Base-by-base conservation (phyloP, 305 asterid species). In the Fraxinus platypoda region DNA sequence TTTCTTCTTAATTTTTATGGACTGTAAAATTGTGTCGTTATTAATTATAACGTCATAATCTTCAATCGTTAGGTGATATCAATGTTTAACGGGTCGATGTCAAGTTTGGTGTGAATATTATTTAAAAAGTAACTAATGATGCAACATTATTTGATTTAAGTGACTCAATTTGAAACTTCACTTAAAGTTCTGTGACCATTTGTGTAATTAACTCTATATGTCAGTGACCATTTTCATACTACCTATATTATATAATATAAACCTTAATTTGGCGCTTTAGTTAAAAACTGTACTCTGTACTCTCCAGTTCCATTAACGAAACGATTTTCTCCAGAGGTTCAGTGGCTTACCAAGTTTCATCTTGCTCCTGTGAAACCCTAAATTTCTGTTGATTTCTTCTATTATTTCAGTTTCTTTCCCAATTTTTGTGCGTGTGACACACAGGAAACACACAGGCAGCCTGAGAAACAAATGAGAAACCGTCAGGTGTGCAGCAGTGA, bases 401-500 rank as follows among this genome's bases (percentile, higher is more conserved):
- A 28, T 68, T 68, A 26, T 68, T 28, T 11, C 74, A 13, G 0
- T 68, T 12, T 28, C 19, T 9, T 68, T 8, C 15, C 9, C 38
- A 12, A 70, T 12, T 28, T 30, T 28, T 68, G 35, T 28, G 35
- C 37, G 8, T 4, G 17, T 11, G 74, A 68, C 37, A 28, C 75
- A 28, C 41, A 15, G 3, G 41, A 11, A 25, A 25, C 74, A 26
- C 35, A 26, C n/a, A 66, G 3, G 30, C 21, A 12, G 38, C 21
- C 31, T 28, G 28, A 57, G 68, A 19, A 31, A 34, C 33, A 78
- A 28, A 91, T 90, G 94, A 83, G 88, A 23, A 90, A 88, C 62
- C 90, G 91, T 64, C 85, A n/a, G 85, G 68, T 84, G 43, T 80
- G 72, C 3, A 76, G 78, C 71, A 87, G 92, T 79, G 93, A 87